These are phyloP conservation scores for Sporothrix phasma DNA, from an alignment of 2,329 filamentous ascomycete genomes.

Conservation along the genomic window DNA sequence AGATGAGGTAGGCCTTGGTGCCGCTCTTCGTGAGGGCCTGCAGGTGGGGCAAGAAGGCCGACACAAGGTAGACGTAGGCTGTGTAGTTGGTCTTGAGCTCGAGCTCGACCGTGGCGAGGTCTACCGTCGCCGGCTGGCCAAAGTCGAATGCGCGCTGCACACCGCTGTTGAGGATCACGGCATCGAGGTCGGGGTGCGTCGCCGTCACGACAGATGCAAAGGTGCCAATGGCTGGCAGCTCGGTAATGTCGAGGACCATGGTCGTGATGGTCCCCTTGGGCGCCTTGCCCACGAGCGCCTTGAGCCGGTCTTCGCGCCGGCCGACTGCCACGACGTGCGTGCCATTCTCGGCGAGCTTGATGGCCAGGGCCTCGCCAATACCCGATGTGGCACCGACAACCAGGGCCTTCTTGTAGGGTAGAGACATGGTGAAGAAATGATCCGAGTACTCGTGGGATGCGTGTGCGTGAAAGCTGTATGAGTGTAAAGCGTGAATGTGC, in stretches of 20 bases:
- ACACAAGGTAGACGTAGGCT: slow-evolving; percentile 33
- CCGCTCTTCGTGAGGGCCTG: slow-evolving; percentile 15
- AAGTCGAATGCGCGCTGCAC: slow-evolving; percentile 37
- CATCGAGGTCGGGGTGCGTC: slow-evolving; percentile 38
- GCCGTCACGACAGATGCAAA: slow-evolving; percentile 25
- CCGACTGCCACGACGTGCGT: slow-evolving; percentile 37
- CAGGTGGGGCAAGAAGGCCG: slow-evolving; percentile 37
- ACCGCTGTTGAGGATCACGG: slow-evolving; percentile 41
- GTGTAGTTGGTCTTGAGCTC: slow-evolving; percentile 39
- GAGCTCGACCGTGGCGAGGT: slow-evolving; percentile 27
- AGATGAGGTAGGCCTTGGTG: slow-evolving; percentile 21
- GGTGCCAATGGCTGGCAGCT: slow-evolving; percentile 29
- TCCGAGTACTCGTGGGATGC: background rate
- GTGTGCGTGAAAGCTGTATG: background rate
- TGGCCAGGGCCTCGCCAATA: slow-evolving; percentile 37
- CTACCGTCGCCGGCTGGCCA: slow-evolving; percentile 31
- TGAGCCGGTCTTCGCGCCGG: slow-evolving; percentile 36
- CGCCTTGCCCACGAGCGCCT: slow-evolving; percentile 26
- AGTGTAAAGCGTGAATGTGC: background rate
- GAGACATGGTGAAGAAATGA: slow-evolving; percentile 10
- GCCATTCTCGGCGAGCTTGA: slow-evolving; percentile 28
- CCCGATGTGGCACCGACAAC: slow-evolving; percentile 42
- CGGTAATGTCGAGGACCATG: slow-evolving; percentile 33
- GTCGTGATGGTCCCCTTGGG: slow-evolving; percentile 17
- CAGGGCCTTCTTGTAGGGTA: slow-evolving; percentile 37